These are phyloP conservation scores for Talaromyces adpressus DNA, from an alignment of 495 filamentous ascomycete genomes.

Conservation along the genomic window DNA sequence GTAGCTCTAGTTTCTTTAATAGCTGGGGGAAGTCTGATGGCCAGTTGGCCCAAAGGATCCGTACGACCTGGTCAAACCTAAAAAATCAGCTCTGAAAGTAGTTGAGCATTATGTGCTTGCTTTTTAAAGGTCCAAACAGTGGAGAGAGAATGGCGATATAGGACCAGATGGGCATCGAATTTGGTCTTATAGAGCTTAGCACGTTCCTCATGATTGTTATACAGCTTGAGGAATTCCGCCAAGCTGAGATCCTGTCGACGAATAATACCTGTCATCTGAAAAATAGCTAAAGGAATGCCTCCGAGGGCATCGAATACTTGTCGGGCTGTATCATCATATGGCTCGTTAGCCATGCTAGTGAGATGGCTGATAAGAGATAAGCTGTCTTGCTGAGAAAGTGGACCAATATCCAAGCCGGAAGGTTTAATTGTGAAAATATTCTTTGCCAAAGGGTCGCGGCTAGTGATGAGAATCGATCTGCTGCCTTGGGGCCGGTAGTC, in stretches of 20 bases:
- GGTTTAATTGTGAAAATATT: conserved; percentile 9
- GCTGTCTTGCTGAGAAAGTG: conserved; percentile 14
- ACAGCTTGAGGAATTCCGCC: conserved; percentile 20
- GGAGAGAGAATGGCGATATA: conserved; percentile 11
- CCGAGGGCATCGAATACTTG: conserved; percentile 19
- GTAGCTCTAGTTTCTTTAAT: too few relatives aligned
- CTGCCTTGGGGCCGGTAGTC: conserved; percentile 26
- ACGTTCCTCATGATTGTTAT: conserved; percentile 19
- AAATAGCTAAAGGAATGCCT: conserved; percentile 31
- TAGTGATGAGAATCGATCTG: conserved; percentile 32
- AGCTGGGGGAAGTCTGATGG: too few relatives aligned
- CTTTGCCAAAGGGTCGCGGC: conserved; percentile 20
- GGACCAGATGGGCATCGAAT: conserved; percentile 11
- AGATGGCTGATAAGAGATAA: conserved; percentile 14
- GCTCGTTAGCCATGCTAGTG: conserved; percentile 6
- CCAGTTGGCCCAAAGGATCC: conserved; percentile 6
- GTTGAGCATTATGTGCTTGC: conserved; percentile 13
- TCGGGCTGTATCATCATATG: conserved; percentile 8
- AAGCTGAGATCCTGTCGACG: conserved; percentile 18
- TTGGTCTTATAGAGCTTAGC: conserved; percentile 15
- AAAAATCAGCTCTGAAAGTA: conserved; percentile 21
- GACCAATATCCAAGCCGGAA: conserved; percentile 12
- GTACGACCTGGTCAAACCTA: too few relatives aligned
- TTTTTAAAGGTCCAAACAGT: conserved; percentile 30
- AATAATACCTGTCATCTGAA: conserved; percentile 35